A percentile compares a stretch with the other conserved stretches of the same genome.
Conservation (phyloP, 768 basidiomycete species). For the Hysterangium stoloniferum region DNA sequence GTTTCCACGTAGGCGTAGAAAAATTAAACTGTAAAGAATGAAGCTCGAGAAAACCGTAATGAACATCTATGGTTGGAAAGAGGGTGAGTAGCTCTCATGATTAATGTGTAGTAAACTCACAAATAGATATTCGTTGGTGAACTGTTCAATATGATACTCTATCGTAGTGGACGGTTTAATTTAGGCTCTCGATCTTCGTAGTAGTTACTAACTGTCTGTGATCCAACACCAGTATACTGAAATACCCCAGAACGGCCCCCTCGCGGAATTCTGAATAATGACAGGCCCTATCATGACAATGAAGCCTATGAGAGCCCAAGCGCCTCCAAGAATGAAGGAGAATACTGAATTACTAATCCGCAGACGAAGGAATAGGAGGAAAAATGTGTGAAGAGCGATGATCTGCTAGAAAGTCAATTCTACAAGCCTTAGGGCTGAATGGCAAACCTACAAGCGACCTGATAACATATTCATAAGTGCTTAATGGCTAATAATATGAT, state of each 20-base stretch:
- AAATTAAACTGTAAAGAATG: not conserved
- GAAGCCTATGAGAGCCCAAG: not conserved
- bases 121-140: not conserved
- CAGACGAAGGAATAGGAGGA: not conserved
- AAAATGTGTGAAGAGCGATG: not conserved
- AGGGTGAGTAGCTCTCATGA: not conserved
- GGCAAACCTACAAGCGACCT: not conserved
- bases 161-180: too few species aligned
- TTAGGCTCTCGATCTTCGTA: not conserved
- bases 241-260: not conserved
- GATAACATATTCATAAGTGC: too few species aligned
- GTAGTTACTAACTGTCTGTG: not conserved
- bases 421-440: too few species aligned
- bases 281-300: not conserved
- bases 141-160: not conserved
- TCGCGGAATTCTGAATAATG: not conserved
- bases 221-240: slow-evolving; percentile 1
- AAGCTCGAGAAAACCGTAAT: not conserved
- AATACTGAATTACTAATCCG: not conserved
- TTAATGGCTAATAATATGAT: not conserved
- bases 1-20: not conserved
- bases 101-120: not conserved
- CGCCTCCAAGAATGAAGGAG: not conserved
- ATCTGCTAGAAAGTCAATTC: not conserved
- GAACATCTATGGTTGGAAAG: slow-evolving; percentile 1